A percentile compares a stretch with the other conserved stretches of the same genome.
Conservation (phyloP, 108 stramenopile genomes). For the Halocafeteria seosinensis region DNA sequence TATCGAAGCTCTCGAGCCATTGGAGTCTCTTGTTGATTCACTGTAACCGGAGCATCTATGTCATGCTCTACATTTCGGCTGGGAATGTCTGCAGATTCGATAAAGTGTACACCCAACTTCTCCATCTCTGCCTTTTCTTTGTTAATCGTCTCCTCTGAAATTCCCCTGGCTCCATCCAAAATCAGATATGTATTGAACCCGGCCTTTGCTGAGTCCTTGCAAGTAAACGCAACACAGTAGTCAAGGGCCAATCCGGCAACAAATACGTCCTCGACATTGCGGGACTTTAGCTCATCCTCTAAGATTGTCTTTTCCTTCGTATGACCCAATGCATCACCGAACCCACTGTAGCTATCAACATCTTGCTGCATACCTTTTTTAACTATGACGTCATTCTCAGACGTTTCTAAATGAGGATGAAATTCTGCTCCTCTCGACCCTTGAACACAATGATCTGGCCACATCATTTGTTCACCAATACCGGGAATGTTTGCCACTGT, state of each 20-base stretch:
- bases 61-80: too few species aligned
- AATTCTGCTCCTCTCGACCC: constrained; percentile 7
- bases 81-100: too few species aligned
- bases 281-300: not conserved
- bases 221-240: constrained; percentile 13
- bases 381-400: constrained; percentile 3
- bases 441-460: constrained; percentile 19
- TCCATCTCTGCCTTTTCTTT: too few species aligned
- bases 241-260: constrained; percentile 10
- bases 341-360: constrained; percentile 10
- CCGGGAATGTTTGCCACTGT: not conserved
- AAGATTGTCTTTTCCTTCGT: constrained; percentile 4
- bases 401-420: constrained; percentile 1
- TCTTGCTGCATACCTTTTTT: constrained; percentile 5
- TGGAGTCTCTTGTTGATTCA: too few species aligned
- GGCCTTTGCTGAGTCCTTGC: not conserved
- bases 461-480: constrained; percentile 13
- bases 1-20: too few species aligned
- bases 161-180: constrained; percentile 9
- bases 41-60: too few species aligned
- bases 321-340: constrained; percentile 7
- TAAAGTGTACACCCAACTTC: too few species aligned
- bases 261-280: constrained; percentile 2
- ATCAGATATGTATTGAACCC: constrained; percentile 2
- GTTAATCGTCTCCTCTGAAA: not conserved